Evolutionary conservation across 169 alveolate genomes (phyloP), one percentile per base, ranked within the genome.

Genomic region (Perkinsus marinus): DNA sequence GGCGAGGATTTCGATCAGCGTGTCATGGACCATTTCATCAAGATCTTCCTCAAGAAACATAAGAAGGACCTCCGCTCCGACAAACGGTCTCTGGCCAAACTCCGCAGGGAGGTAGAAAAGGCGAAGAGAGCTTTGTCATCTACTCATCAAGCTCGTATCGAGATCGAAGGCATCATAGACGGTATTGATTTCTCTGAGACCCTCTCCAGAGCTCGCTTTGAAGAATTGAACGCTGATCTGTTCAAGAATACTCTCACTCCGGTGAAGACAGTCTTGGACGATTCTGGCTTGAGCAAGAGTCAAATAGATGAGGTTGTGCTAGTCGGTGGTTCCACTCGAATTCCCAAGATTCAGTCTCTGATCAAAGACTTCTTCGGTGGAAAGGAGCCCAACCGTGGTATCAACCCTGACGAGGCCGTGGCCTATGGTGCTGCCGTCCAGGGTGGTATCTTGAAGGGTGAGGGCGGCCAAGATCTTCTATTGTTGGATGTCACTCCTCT

Each of bases 341-440:
- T 98, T 92, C 99, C 99, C 30, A 97, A 97, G 95, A 95, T 98
- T 89, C 97, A 97, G 94, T 93, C 96, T 92, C 93, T 98, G 92
- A 96, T 98, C 91, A 96, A 96, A 95, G 99, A 97, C 90, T 97
- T 96, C 97, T 98, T 98, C 95, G 96, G 96, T 92, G 98, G 98
- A 98, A n/a, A n/a, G n/a, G n/a, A n/a, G n/a, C n/a, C n/a, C n/a
- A n/a, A n/a, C n/a, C n/a, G n/a, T n/a, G n/a, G 98, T 89, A 95
- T 97, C 91, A 97, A 97, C 94, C 99, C 99, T 9, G 99, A 97
- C 92, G 99, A 97, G 95, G 99, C 99, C 39, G 99, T 98, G 36
- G 99, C 99, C 6, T 98, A 97, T 94, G 99, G 99, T 91, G 99
- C 99, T 37, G 99, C 99, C 0, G 98, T 97, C 91, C 98, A 97